Evolutionary conservation across 257 asterid species (phyloP).

Genomic region (Nicotiana attenuata): DNA sequence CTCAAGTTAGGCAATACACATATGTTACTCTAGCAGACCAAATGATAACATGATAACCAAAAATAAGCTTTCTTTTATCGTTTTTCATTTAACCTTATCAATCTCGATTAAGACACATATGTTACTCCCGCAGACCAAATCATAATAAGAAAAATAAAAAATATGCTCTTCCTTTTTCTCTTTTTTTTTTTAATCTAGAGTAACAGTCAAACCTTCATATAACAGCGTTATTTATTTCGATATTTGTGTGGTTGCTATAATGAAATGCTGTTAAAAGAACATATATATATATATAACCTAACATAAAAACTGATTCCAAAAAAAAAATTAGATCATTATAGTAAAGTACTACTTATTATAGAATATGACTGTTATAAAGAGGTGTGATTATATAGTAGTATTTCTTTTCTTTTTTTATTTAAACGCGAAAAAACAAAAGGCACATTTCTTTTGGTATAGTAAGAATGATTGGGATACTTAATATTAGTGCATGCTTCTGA

Average conservation of each 20-base stretch:
- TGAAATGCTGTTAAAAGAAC: too few relatives aligned
- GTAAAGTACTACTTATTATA: too few relatives aligned
- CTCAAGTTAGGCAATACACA: neutral
- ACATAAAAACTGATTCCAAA: too few relatives aligned
- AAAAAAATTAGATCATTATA: too few relatives aligned
- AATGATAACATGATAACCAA: neutral
- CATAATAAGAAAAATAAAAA: neutral
- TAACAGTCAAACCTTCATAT: too few relatives aligned
- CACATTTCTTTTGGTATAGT: neutral
- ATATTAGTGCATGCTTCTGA: neutral
- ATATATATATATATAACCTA: too few relatives aligned
- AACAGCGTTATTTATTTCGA: too few relatives aligned
- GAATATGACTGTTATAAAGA: too few relatives aligned
- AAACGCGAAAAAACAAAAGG: neutral
- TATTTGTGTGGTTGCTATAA: too few relatives aligned
- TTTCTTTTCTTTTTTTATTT: neutral
- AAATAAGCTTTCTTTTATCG: neutral
- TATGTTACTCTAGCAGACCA: neutral
- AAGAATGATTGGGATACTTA: neutral
- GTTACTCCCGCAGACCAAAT: neutral
- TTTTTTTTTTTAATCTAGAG: too few relatives aligned
- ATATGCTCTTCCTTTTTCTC: neutral
- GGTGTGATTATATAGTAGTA: neutral
- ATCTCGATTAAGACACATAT: neutral
- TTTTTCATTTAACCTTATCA: neutral